These are phyloP conservation scores for Apostasia ramifera DNA, from an alignment of 106 monocot species.

Conservation along the genomic window DNA sequence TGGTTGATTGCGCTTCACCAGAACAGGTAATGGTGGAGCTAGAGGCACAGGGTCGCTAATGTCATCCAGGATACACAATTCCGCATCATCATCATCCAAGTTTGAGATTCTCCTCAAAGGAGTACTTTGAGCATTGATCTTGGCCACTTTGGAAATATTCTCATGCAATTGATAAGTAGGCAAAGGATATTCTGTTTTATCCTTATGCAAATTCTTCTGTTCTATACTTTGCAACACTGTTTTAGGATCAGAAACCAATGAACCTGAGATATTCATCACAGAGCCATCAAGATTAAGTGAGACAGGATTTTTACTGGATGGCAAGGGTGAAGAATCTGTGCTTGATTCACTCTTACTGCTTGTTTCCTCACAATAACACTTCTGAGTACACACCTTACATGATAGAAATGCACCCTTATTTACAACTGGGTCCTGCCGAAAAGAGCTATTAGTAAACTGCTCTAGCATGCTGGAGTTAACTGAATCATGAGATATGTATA, in stretches of 20 bases:
- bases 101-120: slow-evolving; percentile 5
- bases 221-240: slow-evolving; percentile 12
- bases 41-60: slow-evolving; percentile 20
- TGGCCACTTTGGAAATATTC: slow-evolving; percentile 9
- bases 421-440: slow-evolving; percentile 5
- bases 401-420: slow-evolving; percentile 16
- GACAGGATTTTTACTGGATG: slow-evolving; percentile 24
- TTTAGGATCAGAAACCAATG: slow-evolving; percentile 13
- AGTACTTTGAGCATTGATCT: slow-evolving; percentile 6
- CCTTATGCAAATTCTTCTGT: slow-evolving; percentile 8
- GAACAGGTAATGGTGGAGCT: background rate
- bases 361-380: slow-evolving; percentile 15
- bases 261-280: slow-evolving; percentile 15
- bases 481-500: slow-evolving; percentile 6
- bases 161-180: slow-evolving; percentile 7
- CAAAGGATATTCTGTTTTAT: slow-evolving; percentile 17
- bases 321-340: slow-evolving; percentile 52
- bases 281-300: slow-evolving; percentile 14
- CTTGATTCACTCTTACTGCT: slow-evolving; percentile 38
- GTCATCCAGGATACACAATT: slow-evolving; percentile 67
- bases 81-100: slow-evolving; percentile 43
- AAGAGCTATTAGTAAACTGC: slow-evolving; percentile 15
- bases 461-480: slow-evolving; percentile 10
- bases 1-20: background rate
- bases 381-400: slow-evolving; percentile 15